Evolutionary conservation across 2,329 filamentous ascomycete species (phyloP), one percentile per base, ranked within the genome.

Genomic region (Epichloe brachyelytri): DNA sequence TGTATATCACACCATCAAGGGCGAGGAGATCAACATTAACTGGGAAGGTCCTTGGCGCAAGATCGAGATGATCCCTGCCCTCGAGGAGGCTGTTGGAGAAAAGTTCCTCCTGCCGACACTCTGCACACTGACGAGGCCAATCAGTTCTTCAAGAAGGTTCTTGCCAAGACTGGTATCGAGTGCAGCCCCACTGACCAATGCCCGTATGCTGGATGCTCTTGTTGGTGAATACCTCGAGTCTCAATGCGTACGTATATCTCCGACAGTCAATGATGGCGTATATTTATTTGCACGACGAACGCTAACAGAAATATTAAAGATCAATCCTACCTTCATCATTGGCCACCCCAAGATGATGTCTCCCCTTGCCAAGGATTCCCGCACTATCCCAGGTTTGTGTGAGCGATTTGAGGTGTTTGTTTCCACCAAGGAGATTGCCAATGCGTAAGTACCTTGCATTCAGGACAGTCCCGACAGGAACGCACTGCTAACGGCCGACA

Each of bases 321-420:
- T 95, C 67, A 95, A 91, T 77, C 91, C 93, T 2, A 95, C 68
- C 26, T 71, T 71, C 59, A 71, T 71, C 58, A 66, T 53, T 86
- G 59, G 54, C n/a, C 88, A 95, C 69, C 82, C 72, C 52, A 70
- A 71, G 65, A 72, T 73, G 68, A 72, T 97, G 91, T 93, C 87
- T 15, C 93, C 93, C 8, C 77, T 98, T 17, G 93, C 93, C 75
- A 98, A 98, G 78, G 90, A 90, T 69, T 88, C 96, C 71, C 86
- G 93, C 58, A 71, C 76, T 45, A 80, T 81, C 56, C 78, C 84
- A 49, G 93, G 91, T 62, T 79, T 98, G 36, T 96, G 89, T 67
- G 93, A 98, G 75, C 86, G 93, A 51, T 97, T 97, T 68, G 93
- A 98, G 72, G 90, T 88, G 11, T 98, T 98, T 59, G 93, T 96